phyloP scores from a whole-genome alignment of 225 moss, liverwort and hornwort species.

The Pseudoscleropodium purum region DNA sequence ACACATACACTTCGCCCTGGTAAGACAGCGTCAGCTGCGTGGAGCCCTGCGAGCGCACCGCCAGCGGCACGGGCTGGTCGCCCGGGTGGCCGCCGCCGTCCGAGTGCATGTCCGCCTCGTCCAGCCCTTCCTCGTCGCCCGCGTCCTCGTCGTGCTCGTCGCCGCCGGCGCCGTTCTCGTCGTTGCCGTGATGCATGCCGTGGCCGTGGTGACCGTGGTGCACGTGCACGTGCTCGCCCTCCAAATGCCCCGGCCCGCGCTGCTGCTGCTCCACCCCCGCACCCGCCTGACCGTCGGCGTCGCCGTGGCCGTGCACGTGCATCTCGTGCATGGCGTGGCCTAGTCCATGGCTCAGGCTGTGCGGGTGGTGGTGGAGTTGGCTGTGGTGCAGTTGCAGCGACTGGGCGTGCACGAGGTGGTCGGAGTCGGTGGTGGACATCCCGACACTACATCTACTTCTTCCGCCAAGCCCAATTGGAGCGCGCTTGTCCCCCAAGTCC shows the following conservation, averaged over 20 bases:
- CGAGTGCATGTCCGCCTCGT: slow-evolving; percentile 92
- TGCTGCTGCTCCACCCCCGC: slow-evolving; percentile 22
- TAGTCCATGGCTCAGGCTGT: slow-evolving; percentile 55
- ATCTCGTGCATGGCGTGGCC: slow-evolving; percentile 65
- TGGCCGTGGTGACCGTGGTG: slow-evolving; percentile 50
- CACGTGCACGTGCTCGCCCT: slow-evolving; percentile 39
- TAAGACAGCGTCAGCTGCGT: slow-evolving; percentile 92
- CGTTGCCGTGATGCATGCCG: slow-evolving; percentile 50
- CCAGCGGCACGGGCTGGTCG: slow-evolving; percentile 50
- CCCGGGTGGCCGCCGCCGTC: slow-evolving; percentile 77
- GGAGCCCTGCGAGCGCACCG: slow-evolving; percentile 67
- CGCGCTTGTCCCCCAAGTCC: background rate
- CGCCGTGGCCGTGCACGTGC: slow-evolving; percentile 45
- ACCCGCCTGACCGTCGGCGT: slow-evolving; percentile 37
- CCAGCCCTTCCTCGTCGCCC: slow-evolving; percentile 80
- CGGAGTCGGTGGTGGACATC: slow-evolving; percentile 65
- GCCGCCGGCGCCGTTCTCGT: slow-evolving; percentile 59
- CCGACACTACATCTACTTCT: slow-evolving; percentile 55
- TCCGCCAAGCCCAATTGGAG: background rate
- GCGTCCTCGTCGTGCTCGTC: slow-evolving; percentile 80
- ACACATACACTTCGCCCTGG: slow-evolving; percentile 95
- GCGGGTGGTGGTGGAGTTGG: slow-evolving; percentile 60
- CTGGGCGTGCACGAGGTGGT: slow-evolving; percentile 68
- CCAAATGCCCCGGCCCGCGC: slow-evolving; percentile 40
- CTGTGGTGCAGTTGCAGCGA: slow-evolving; percentile 58